These are phyloP conservation scores for Trichosanthes truncata DNA, from an alignment of 306 rosid genomes.

Conservation along the genomic window DNA sequence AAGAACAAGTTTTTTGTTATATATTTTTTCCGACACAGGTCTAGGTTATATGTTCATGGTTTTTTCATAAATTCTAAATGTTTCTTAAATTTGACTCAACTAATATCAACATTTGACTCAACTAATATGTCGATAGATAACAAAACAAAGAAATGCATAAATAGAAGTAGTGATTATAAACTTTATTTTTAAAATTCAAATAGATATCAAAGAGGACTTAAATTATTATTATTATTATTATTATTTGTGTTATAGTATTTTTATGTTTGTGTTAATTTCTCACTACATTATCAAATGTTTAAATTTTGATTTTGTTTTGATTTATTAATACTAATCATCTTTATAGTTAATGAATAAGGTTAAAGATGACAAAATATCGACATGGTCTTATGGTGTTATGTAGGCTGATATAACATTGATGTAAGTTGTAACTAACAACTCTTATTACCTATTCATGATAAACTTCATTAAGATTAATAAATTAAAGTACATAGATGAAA, in stretches of 20 bases:
- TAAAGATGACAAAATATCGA: not conserved
- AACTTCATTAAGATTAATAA: not conserved
- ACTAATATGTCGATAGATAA: too few species aligned
- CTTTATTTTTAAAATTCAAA: too few species aligned
- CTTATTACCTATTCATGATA: not conserved
- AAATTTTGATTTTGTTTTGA: not conserved
- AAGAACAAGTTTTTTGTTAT: not conserved
- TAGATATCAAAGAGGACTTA: too few species aligned
- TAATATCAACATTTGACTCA: too few species aligned
- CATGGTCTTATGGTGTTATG: not conserved
- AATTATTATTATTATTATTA: too few species aligned
- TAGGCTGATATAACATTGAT: not conserved
- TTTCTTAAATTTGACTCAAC: too few species aligned
- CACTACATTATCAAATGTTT: not conserved
- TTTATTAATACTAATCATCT: not conserved
- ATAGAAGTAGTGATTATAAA: too few species aligned
- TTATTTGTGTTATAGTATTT: not conserved
- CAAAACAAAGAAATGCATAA: too few species aligned
- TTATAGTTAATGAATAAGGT: too few species aligned
- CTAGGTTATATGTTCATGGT: not conserved
- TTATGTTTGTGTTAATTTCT: not conserved
- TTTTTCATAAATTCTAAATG: not conserved
- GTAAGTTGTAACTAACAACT: not conserved
- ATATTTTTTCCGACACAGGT: not conserved
- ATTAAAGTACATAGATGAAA: not conserved